These are phyloP conservation scores for Penicillium egyptiacum DNA, from an alignment of 495 filamentous ascomycete genomes.

Conservation along the genomic window DNA sequence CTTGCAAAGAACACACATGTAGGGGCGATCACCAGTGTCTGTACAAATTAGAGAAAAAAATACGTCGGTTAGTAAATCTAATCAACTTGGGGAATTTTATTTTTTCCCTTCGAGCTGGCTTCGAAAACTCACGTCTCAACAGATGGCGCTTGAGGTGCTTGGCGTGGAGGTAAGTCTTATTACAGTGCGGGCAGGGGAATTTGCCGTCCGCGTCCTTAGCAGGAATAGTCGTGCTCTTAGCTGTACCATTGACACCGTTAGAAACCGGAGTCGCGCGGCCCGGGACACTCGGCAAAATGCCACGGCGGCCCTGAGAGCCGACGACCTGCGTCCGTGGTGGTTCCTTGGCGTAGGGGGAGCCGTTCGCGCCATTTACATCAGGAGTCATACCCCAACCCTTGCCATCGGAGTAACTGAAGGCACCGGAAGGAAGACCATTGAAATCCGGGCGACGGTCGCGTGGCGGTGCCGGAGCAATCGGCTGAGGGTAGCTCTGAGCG, in stretches of 20 bases:
- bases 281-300: slow-evolving; percentile 86
- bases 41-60: slow-evolving; percentile 12
- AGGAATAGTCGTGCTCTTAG: slow-evolving; percentile 77
- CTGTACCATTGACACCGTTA: slow-evolving; percentile 55
- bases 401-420: slow-evolving; percentile 51
- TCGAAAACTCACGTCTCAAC: slow-evolving; percentile 75
- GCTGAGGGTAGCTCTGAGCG: slow-evolving; percentile 66
- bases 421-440: slow-evolving; percentile 63
- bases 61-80: slow-evolving; percentile 20
- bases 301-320: slow-evolving; percentile 84
- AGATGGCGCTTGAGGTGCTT: slow-evolving; percentile 98
- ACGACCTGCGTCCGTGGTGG: slow-evolving; percentile 82
- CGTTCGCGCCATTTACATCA: slow-evolving; percentile 44
- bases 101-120: neutral
- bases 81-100: neutral
- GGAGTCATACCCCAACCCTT: slow-evolving; percentile 44
- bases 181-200: slow-evolving; percentile 95
- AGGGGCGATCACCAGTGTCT: slow-evolving; percentile 96
- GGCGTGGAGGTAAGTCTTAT: slow-evolving; percentile 94
- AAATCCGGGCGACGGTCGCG: slow-evolving; percentile 54
- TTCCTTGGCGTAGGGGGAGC: slow-evolving; percentile 48
- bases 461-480: slow-evolving; percentile 68
- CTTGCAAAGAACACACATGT: slow-evolving; percentile 93
- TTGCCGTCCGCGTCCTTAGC: slow-evolving; percentile 95
- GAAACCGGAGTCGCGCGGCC: slow-evolving; percentile 68